A percentile compares a stretch with the other conserved stretches of the same genome.
phyloP scores from a whole-genome alignment of 1,139 yeast genomes.

The Pichia sp. region DNA sequence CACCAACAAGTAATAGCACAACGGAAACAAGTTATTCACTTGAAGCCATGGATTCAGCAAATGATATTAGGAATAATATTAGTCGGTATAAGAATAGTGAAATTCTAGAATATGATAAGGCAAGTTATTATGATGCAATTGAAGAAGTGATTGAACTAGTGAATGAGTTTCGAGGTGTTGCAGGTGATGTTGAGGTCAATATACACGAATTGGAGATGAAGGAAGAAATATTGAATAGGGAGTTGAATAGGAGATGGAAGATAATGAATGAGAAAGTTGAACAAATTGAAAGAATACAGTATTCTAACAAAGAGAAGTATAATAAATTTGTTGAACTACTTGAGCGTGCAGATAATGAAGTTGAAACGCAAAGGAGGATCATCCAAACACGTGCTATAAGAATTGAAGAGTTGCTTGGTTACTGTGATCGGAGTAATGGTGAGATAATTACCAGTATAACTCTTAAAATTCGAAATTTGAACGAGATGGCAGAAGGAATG shows the following conservation, averaged over 20 bases:
- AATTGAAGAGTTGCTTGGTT: constrained; percentile 59
- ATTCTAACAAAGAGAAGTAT: constrained; percentile 13
- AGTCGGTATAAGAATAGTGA: too few species aligned
- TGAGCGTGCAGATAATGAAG: constrained; percentile 17
- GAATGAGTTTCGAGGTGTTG: constrained; percentile 2
- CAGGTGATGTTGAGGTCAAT: constrained; percentile 10
- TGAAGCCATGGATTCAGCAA: not conserved
- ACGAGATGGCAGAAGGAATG: constrained; percentile 58
- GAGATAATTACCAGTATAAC: constrained; percentile 79
- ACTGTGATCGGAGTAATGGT: constrained; percentile 70
- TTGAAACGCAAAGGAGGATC: constrained; percentile 18
- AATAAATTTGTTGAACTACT: constrained; percentile 13
- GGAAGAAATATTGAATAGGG: constrained; percentile 3
- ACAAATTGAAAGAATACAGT: constrained; percentile 15
- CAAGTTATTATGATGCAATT: constrained; percentile 7
- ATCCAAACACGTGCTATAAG: constrained; percentile 20
- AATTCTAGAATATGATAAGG: not conserved
- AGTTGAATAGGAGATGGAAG: not conserved
- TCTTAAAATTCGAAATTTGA: constrained; percentile 60
- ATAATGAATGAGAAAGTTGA: constrained; percentile 11
- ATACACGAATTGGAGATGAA: constrained; percentile 12
- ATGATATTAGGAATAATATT: too few species aligned
- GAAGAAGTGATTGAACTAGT: constrained; percentile 8
- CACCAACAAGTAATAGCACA: too few species aligned
- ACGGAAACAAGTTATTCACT: too few species aligned